Conservation (phyloP, 2,329 filamentous ascomycete genomes). For the Sarocladium oryzae region DNA sequence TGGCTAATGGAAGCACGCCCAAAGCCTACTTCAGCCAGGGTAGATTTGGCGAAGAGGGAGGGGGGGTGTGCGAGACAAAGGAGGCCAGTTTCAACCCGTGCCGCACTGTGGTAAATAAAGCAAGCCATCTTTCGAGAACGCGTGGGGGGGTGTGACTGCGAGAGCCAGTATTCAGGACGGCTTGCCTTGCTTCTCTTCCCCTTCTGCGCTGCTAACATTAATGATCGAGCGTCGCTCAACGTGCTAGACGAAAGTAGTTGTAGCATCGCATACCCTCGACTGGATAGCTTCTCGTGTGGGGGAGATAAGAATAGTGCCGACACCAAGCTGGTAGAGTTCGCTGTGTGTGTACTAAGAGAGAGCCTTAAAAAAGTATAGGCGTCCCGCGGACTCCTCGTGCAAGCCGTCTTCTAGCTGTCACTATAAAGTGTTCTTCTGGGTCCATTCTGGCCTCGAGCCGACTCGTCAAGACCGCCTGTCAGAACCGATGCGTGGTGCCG, state of each 20-base stretch:
- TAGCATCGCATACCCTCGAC: background rate
- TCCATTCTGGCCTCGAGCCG: background rate
- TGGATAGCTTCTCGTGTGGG: conserved; percentile 6
- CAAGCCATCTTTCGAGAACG: background rate
- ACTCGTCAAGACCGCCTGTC: background rate
- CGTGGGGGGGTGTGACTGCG: conserved; percentile 1
- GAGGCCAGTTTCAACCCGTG: background rate
- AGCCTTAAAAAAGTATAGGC: background rate
- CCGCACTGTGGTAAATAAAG: background rate
- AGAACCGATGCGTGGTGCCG: background rate
- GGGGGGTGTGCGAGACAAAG: conserved; percentile 1
- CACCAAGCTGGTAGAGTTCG: background rate
- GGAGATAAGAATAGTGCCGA: conserved; percentile 2
- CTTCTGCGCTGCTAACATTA: too few species aligned
- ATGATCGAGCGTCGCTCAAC: too few species aligned
- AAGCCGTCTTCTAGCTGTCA: background rate
- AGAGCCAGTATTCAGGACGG: background rate
- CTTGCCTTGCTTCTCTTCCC: background rate
- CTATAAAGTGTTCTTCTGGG: background rate
- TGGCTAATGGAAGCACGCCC: background rate
- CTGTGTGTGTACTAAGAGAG: too few species aligned
- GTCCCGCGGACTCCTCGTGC: background rate
- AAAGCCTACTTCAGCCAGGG: background rate
- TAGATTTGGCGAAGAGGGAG: background rate
- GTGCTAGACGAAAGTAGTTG: too few species aligned